Conservation (phyloP, 192 early-diverging fungal species). For the Lobosporangium transversale region DNA sequence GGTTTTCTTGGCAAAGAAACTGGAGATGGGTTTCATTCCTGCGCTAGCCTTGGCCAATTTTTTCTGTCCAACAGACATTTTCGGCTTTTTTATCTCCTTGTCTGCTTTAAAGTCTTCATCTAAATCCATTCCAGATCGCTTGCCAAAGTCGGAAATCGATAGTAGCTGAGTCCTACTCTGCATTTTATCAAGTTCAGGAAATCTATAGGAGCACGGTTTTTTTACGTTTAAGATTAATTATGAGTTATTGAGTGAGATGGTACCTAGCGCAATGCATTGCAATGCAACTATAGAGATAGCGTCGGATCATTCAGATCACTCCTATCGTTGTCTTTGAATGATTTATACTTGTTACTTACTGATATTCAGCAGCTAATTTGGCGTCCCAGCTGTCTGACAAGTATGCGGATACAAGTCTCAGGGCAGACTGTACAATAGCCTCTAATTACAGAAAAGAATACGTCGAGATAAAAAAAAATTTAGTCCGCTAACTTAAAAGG, state of each 20-base stretch:
- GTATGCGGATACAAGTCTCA: constrained; percentile 44
- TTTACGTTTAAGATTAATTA: too few species aligned
- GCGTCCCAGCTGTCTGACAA: constrained; percentile 40
- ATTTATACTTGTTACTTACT: constrained; percentile 30
- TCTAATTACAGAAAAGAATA: constrained; percentile 17
- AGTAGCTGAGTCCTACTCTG: constrained; percentile 45
- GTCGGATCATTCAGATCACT: too few species aligned
- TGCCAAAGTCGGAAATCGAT: constrained; percentile 28
- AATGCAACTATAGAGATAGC: too few species aligned
- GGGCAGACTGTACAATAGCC: constrained; percentile 21
- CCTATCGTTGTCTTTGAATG: too few species aligned
- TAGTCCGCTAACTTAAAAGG: too few species aligned
- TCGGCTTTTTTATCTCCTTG: constrained; percentile 56
- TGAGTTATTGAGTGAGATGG: too few species aligned
- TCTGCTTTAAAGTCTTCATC: constrained; percentile 32
- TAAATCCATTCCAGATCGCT: constrained; percentile 39
- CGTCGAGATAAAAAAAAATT: too few species aligned
- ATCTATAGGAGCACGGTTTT: constrained; percentile 6
- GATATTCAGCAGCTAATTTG: constrained; percentile 35
- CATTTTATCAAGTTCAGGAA: constrained; percentile 40
- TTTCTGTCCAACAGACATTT: constrained; percentile 55
- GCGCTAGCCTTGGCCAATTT: constrained; percentile 58
- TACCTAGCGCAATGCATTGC: too few species aligned
- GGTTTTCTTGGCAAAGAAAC: constrained; percentile 59
- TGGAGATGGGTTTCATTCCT: constrained; percentile 59